phyloP scores from a whole-genome alignment of 148 eudicot genomes.

The Fagopyrum esculentum region DNA sequence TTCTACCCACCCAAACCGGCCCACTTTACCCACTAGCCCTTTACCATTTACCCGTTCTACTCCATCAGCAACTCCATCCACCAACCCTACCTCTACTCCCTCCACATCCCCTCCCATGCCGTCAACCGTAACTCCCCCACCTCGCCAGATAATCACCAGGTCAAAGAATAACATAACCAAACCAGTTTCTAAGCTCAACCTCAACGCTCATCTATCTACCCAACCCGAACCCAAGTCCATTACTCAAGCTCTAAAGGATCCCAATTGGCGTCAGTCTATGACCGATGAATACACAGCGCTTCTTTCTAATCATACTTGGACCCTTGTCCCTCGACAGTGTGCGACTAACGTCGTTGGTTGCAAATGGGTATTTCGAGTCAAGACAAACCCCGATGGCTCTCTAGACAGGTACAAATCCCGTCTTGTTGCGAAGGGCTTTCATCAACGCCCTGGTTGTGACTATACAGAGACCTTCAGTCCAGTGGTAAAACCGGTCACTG shows the following conservation, averaged over 20 bases:
- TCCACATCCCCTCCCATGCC: no score
- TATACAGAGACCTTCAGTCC: no score
- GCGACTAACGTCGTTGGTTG: background rate
- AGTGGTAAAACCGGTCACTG: no score
- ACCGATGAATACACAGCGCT: background rate
- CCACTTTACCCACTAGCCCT: no score
- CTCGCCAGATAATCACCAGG: background rate
- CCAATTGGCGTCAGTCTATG: background rate
- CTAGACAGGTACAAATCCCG: background rate
- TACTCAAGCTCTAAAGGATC: background rate
- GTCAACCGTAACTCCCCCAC: background rate
- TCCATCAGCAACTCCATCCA: no score
- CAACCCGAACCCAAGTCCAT: background rate
- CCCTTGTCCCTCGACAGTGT: background rate
- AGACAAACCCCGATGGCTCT: background rate
- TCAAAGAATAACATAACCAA: background rate
- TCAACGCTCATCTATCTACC: no score
- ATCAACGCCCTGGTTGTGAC: no score
- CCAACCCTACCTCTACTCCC: no score
- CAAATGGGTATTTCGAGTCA: background rate
- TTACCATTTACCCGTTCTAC: no score
- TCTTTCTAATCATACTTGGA: background rate
- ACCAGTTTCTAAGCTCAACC: no score
- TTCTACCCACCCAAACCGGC: no score
- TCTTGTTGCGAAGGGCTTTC: background rate